Evolutionary conservation across 495 filamentous ascomycete genomes (phyloP).

Genomic region (Aspergillus ostianus): DNA sequence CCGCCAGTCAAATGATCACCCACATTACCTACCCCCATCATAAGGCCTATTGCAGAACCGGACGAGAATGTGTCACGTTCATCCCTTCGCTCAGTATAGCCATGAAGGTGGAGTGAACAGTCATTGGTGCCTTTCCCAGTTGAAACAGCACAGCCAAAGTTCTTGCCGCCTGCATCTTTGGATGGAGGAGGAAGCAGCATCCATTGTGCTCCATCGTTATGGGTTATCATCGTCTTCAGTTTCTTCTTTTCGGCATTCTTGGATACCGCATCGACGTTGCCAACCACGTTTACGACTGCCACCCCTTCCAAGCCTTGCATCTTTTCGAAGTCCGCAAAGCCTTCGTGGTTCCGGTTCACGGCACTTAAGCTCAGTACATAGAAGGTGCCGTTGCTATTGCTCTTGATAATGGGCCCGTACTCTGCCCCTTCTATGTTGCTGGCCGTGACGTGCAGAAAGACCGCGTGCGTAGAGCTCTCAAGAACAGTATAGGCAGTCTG

Average conservation of each 20-base stretch:
- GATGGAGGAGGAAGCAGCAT: conserved; percentile 63
- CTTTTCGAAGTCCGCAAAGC: conserved; percentile 95
- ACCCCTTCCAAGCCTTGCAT: conserved; percentile 90
- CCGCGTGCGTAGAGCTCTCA: conserved; percentile 84
- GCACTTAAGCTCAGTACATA: conserved; percentile 77
- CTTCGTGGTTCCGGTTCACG: conserved; percentile 71
- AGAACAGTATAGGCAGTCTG: conserved; percentile 87
- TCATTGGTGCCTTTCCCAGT: conserved; percentile 49
- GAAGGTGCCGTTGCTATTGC: conserved; percentile 94
- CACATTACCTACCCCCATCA: conserved; percentile 91
- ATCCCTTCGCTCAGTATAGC: conserved; percentile 86
- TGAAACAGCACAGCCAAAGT: conserved; percentile 61
- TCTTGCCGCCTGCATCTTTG: conserved; percentile 66
- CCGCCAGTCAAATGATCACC: conserved; percentile 57
- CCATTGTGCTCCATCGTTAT: conserved; percentile 94
- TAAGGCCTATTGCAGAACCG: conserved; percentile 81
- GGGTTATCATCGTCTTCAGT: conserved; percentile 84
- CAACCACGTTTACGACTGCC: conserved; percentile 78
- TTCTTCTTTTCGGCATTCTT: conserved; percentile 76
- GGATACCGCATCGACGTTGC: conserved; percentile 62
- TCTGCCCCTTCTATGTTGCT: conserved; percentile 56
- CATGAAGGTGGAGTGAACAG: conserved; percentile 89
- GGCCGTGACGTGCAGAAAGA: conserved; percentile 88
- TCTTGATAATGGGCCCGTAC: conserved; percentile 90
- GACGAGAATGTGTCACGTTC: conserved; percentile 81